A percentile compares a stretch with the other conserved stretches of the same genome.
Conservation (phyloP, 176 grass and related monocot species). For the Hsuehochloa calcarea region DNA sequence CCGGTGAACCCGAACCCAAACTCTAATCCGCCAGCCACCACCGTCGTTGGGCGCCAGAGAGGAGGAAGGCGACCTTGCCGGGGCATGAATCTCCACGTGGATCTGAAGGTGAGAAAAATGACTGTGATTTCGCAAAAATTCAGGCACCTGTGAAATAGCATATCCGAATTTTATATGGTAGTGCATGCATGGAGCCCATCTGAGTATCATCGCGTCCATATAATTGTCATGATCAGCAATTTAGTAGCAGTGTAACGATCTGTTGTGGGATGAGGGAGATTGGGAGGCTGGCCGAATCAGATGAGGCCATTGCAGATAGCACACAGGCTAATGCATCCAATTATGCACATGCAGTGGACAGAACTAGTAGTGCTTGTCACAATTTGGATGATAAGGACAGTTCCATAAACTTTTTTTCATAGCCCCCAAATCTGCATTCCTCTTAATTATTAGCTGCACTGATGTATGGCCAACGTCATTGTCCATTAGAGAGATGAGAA, state of each 20-base stretch:
- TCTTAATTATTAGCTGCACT: slow-evolving; percentile 34
- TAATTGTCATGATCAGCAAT: slow-evolving; percentile 26
- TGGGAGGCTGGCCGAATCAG: background rate
- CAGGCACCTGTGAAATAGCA: too few relatives aligned
- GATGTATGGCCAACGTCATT: background rate
- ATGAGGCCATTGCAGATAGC: slow-evolving; percentile 15
- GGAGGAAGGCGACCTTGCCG: too few relatives aligned
- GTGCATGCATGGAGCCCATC: background rate
- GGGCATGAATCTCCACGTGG: too few relatives aligned
- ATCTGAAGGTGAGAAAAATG: too few relatives aligned
- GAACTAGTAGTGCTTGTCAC: slow-evolving; percentile 33
- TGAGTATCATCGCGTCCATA: slow-evolving; percentile 14
- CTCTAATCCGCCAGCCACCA: too few relatives aligned
- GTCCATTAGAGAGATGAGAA: slow-evolving; percentile 24
- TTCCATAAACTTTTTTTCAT: slow-evolving; percentile 30
- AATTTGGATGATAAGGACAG: slow-evolving; percentile 40
- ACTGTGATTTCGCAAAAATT: too few relatives aligned
- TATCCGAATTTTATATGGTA: background rate
- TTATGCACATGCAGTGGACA: slow-evolving; percentile 15
- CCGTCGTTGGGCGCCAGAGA: too few relatives aligned
- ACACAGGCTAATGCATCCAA: slow-evolving; percentile 5
- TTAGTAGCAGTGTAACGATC: background rate
- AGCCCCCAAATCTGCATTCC: slow-evolving; percentile 26
- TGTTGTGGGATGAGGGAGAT: background rate
- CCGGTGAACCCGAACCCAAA: too few relatives aligned